phyloP scores from a whole-genome alignment of 345 rosid species.

The Boechera stricta region DNA sequence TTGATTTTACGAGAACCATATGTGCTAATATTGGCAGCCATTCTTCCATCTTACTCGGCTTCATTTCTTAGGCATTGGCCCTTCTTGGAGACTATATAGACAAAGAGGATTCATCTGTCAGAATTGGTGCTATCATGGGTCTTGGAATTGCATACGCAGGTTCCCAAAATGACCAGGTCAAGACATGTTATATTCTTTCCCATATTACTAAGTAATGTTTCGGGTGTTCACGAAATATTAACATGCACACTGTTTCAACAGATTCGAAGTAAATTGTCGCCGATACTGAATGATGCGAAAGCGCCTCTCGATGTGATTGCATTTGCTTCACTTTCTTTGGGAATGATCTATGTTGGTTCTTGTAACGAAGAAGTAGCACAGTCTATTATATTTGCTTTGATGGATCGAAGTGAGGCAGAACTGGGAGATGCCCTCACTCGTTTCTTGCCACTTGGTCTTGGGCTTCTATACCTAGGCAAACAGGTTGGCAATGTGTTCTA shows the following conservation, averaged over 20 bases:
- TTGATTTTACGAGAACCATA: constrained; percentile 8
- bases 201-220: constrained; percentile 25
- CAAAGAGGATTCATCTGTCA: constrained; percentile 80
- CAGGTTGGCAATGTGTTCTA: constrained; percentile 57
- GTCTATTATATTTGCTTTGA: constrained; percentile 81
- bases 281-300: constrained; percentile 71
- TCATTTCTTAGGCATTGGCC: constrained; percentile 76
- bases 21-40: background rate
- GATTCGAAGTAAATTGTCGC: constrained; percentile 68
- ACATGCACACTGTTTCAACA: constrained; percentile 45
- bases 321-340: constrained; percentile 88
- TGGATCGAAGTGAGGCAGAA: constrained; percentile 89
- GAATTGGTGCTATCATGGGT: constrained; percentile 98
- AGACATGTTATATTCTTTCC: constrained; percentile 18
- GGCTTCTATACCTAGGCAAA: constrained; percentile 96
- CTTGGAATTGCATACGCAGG: constrained; percentile 96
- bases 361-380: constrained; percentile 98
- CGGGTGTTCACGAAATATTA: constrained; percentile 2
- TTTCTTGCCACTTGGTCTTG: constrained; percentile 90
- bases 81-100: constrained; percentile 74
- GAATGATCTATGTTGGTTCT: constrained; percentile 90
- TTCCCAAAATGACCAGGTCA: constrained; percentile 76
- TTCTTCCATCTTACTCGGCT: constrained; percentile 36
- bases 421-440: constrained; percentile 81
- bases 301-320: constrained; percentile 85